phyloP scores from a whole-genome alignment of 2,329 filamentous ascomycete genomes.

The Colletotrichum sp. region DNA sequence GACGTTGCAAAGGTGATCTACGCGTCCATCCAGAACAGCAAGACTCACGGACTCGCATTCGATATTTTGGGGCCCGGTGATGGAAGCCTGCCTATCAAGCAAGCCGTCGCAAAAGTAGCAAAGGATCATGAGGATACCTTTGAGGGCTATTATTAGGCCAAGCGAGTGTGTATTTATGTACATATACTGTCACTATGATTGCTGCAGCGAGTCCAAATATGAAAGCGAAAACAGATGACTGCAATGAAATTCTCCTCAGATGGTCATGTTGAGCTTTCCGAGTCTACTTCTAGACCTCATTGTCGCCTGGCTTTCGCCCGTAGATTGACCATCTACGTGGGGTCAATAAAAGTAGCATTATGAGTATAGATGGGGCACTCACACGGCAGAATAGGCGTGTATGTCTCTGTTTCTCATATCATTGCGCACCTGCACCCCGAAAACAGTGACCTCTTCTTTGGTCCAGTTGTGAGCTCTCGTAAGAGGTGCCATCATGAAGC shows the following conservation, averaged over 20 bases:
- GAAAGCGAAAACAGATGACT: not conserved
- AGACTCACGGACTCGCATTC: conserved; percentile 45
- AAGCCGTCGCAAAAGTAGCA: conserved; percentile 43
- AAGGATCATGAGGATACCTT: conserved; percentile 36
- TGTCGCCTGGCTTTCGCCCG: not conserved
- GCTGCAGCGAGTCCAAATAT: not conserved
- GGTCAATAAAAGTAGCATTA: not conserved
- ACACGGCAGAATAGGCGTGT: conserved; percentile 39
- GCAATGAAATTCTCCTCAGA: not conserved
- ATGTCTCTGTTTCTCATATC: conserved; percentile 26
- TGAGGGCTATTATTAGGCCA: conserved; percentile 27
- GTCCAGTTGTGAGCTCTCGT: conserved; percentile 41
- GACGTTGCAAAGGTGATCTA: conserved; percentile 50
- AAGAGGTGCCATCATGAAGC: conserved; percentile 38
- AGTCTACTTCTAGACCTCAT: not conserved
- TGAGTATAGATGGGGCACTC: conserved; percentile 8
- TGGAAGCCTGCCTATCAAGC: conserved; percentile 31
- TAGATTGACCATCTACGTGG: not conserved
- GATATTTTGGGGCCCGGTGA: conserved; percentile 45
- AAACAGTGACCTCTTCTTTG: conserved; percentile 30
- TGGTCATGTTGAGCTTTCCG: not conserved
- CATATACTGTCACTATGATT: not conserved
- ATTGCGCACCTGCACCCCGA: conserved; percentile 25
- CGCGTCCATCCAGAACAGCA: conserved; percentile 41
- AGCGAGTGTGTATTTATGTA: not conserved